Evolutionary conservation across 306 rosid species (phyloP).

Genomic region (Astragalus membranaceus): DNA sequence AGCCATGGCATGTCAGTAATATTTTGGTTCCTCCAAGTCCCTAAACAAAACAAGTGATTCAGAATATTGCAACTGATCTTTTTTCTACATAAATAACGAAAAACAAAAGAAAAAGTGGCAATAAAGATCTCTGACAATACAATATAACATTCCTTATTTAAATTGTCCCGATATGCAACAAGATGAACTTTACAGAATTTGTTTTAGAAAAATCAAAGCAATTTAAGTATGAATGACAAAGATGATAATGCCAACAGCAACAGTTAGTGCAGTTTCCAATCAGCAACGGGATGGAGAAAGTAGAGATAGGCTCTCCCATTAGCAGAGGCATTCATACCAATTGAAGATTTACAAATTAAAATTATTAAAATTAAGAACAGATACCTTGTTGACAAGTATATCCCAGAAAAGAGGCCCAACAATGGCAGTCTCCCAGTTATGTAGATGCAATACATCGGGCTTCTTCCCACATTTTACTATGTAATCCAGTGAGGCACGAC

Average conservation of each 20-base stretch:
- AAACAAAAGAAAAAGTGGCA: neutral
- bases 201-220: neutral
- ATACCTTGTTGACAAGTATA: slow-evolving; percentile 68
- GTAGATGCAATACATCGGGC: slow-evolving; percentile 82
- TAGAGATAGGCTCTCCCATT: neutral
- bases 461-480: slow-evolving; percentile 78
- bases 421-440: slow-evolving; percentile 93
- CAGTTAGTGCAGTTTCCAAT: neutral
- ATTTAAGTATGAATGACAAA: neutral
- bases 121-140: neutral
- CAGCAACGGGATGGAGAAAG: neutral
- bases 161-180: neutral
- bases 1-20: slow-evolving; percentile 70
- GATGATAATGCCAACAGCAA: neutral
- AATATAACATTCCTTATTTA: neutral
- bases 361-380: neutral
- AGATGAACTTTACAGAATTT: neutral
- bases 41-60: slow-evolving; percentile 31
- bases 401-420: slow-evolving; percentile 97
- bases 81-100: slow-evolving; percentile 14
- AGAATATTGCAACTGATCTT: slow-evolving; percentile 14
- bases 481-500: slow-evolving; percentile 89
- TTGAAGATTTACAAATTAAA: neutral
- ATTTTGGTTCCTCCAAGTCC: slow-evolving; percentile 68
- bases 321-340: neutral